Base-by-base conservation (phyloP, 441 rosid species). In the Raphanus hybrid region DNA sequence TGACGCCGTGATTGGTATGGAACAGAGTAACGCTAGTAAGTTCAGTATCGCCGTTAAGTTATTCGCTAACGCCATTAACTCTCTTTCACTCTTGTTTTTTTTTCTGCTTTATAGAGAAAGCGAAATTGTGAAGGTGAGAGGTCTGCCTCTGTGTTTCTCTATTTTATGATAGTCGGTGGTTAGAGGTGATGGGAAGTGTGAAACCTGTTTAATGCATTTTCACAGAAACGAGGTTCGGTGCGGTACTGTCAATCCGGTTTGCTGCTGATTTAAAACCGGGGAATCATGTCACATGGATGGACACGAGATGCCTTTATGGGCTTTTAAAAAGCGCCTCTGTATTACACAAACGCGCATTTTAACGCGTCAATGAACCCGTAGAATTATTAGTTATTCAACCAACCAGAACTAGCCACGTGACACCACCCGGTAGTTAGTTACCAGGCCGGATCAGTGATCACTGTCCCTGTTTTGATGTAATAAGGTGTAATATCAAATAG, bases 21-120 rank as follows among this genome's bases (percentile, higher is more conserved):
- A 94, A 75, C 97, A 90, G 16, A 94, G 90, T 52, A 94, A 70
- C 57, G 98, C 99, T 29, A 91, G 75, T 80, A 92, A 88, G 88
- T 94, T 92, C 14, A 94, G 91, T 32, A 89, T 66, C 75, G 98
- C 91, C 14, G 94, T 94, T 80, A 94, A 71, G 87, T 92, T 92
- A 83, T 94, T 92, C 85, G 97, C 81, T 52, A 88, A 77, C 71
- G 86, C 98, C 99, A 94, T 81, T 87, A 64, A 20, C 2, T 54
- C 12, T 39, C 50, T 64, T 59, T 67, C 23, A 15, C 3, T 54
- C 50, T 70, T 1, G 59, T 27, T 63, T 45, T n/a, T 54, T 14
- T 20, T 9, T 14, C 3, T 34, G 34, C 26, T 23, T 23, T 23
- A 23, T 29, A 57, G 27, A 45, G 23, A 58, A 68, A 75, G 48